Percentiles rank a stretch among this genome's conserved stretches.
These are phyloP conservation scores for Cyphellophora europaea DNA, from an alignment of 2,329 filamentous ascomycete species.

Conservation along the genomic window DNA sequence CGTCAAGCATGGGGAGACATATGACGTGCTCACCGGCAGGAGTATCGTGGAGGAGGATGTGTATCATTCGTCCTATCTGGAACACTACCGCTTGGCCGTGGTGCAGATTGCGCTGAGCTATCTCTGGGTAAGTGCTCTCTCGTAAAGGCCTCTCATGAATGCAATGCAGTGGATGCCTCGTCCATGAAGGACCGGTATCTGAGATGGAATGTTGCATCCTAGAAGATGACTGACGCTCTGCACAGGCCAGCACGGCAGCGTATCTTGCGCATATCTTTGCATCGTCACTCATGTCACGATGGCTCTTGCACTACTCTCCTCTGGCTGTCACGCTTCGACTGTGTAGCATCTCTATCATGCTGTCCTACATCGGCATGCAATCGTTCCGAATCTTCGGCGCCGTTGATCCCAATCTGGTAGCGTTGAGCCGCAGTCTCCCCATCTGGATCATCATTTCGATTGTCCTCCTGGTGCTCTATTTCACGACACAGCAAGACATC, in stretches of 20 bases:
- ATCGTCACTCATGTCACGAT: conserved; percentile 19
- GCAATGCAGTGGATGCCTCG: too few relatives aligned
- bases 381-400: conserved; percentile 14
- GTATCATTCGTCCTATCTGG: too few relatives aligned
- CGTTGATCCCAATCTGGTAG: conserved; percentile 12
- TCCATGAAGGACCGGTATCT: too few relatives aligned
- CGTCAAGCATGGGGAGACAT: conserved; percentile 4
- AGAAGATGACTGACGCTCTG: too few relatives aligned
- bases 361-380: conserved; percentile 16
- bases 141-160: too few relatives aligned
- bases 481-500: conserved; percentile 18
- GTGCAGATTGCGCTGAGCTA: conserved; percentile 16
- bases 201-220: too few relatives aligned
- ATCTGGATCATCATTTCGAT: conserved; percentile 16
- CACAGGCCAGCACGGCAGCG: conserved; percentile 15
- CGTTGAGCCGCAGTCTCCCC: conserved; percentile 14
- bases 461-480: conserved; percentile 15
- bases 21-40: conserved; percentile 5
- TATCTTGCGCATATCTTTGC: conserved; percentile 19
- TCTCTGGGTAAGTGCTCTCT: conserved; percentile 18
- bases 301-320: conserved; percentile 77
- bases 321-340: conserved; percentile 69
- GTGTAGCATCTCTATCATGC: conserved; percentile 15
- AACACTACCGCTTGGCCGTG: conserved; percentile 17
- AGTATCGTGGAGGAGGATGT: too few relatives aligned